These are phyloP conservation scores for Globisporangium orthogonon DNA, from an alignment of 352 stramenopile species.

Conservation along the genomic window DNA sequence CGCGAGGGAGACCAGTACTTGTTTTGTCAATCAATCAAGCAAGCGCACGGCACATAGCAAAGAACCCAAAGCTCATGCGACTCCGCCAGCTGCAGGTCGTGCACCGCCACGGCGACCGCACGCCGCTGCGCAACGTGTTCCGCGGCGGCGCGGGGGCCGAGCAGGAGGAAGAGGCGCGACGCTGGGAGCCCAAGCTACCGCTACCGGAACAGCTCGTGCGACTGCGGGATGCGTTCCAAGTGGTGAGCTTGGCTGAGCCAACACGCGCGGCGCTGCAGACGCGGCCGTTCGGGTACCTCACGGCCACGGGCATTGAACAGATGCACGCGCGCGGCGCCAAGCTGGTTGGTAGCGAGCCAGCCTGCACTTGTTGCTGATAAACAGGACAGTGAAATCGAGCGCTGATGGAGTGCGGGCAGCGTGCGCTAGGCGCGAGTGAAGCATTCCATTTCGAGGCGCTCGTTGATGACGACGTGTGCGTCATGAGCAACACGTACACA, in stretches of 20 bases:
- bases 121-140: conserved; percentile 69
- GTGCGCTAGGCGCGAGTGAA: conserved; percentile 32
- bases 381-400: no score
- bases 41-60: no score
- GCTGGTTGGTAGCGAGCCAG: conserved; percentile 23
- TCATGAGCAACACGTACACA: conserved; percentile 68
- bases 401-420: conserved; percentile 10
- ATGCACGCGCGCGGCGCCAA: conserved; percentile 48
- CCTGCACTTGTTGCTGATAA: not conserved
- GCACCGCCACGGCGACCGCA: conserved; percentile 77
- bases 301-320: conserved; percentile 50
- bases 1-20: no score
- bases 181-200: conserved; percentile 37
- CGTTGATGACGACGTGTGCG: conserved; percentile 27
- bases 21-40: no score
- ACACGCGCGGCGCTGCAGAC: conserved; percentile 33
- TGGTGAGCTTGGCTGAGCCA: conserved; percentile 12
- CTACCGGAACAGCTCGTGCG: conserved; percentile 21
- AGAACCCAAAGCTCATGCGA: not conserved
- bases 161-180: conserved; percentile 33
- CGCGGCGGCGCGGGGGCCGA: conserved; percentile 22
- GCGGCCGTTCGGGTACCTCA: conserved; percentile 65
- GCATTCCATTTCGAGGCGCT: conserved; percentile 36
- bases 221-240: conserved; percentile 26
- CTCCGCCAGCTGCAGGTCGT: conserved; percentile 69